Evolutionary conservation across 2,329 filamentous ascomycete genomes (phyloP).

Genomic region (Xylaria digitata): DNA sequence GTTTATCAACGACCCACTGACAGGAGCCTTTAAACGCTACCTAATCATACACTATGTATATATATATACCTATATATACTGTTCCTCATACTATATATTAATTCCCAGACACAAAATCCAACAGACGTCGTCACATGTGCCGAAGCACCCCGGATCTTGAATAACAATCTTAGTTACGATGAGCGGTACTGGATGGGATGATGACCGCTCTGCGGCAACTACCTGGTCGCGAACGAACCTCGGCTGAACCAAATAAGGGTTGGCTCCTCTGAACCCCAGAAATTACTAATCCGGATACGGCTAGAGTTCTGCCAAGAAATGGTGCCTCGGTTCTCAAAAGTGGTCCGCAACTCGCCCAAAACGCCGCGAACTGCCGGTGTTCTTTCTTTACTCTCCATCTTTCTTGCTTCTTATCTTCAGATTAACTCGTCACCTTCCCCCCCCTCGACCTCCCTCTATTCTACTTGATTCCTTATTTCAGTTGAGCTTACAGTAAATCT

Average conservation of each 20-base stretch:
- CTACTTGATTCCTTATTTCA: neutral
- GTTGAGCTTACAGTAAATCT: neutral
- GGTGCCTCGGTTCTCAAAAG: constrained; percentile 45
- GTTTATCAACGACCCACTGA: too few species aligned
- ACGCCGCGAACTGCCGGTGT: constrained; percentile 25
- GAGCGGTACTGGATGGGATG: too few species aligned
- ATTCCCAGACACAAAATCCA: too few species aligned
- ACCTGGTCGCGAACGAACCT: constrained; percentile 13
- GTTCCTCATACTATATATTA: too few species aligned
- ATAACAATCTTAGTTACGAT: too few species aligned
- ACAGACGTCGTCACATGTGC: too few species aligned
- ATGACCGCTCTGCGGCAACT: too few species aligned
- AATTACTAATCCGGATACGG: constrained; percentile 16
- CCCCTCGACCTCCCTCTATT: neutral
- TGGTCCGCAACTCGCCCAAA: constrained; percentile 14
- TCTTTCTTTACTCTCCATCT: constrained; percentile 20
- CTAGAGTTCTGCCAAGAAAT: constrained; percentile 27
- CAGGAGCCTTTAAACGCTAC: too few species aligned
- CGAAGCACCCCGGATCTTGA: too few species aligned
- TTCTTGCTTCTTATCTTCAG: constrained; percentile 3
- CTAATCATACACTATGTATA: too few species aligned
- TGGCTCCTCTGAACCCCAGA: constrained; percentile 8
- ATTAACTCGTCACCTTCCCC: constrained; percentile 1
- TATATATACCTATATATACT: too few species aligned
- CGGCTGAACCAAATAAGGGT: constrained; percentile 22